A percentile compares a stretch with the other conserved stretches of the same genome.
Conservation (phyloP, 345 rosid genomes). For the Rhizophora mangle region DNA sequence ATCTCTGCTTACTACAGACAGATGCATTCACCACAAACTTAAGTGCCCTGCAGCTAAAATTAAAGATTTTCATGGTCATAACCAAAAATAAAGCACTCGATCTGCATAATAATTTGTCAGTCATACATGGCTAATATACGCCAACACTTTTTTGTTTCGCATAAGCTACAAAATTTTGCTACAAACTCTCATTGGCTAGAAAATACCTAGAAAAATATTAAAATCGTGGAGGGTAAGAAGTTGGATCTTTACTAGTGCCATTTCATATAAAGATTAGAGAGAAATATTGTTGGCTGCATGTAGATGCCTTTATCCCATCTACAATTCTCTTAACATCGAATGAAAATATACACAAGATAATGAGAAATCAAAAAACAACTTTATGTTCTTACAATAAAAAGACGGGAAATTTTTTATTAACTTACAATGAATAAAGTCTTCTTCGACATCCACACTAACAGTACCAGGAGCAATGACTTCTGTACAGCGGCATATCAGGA, state of each 20-base stretch:
- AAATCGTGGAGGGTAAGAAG: background rate
- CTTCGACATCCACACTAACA: slow-evolving; percentile 80
- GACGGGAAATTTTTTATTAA: background rate
- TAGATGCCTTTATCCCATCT: slow-evolving; percentile 60
- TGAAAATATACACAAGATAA: slow-evolving; percentile 27
- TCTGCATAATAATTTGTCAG: too few species aligned
- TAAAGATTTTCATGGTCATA: too few species aligned
- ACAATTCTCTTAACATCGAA: slow-evolving; percentile 51
- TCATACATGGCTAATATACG: too few species aligned
- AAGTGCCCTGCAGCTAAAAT: background rate
- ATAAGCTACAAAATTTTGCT: too few species aligned
- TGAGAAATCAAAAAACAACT: background rate
- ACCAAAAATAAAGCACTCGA: too few species aligned
- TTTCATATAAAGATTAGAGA: slow-evolving; percentile 74
- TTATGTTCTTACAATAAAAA: background rate
- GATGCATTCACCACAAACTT: slow-evolving; percentile 93
- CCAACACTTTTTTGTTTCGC: too few species aligned
- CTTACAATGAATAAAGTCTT: slow-evolving; percentile 73
- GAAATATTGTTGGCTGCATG: slow-evolving; percentile 38
- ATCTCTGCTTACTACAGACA: slow-evolving; percentile 87
- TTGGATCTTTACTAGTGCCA: slow-evolving; percentile 48
- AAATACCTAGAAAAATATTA: too few species aligned
- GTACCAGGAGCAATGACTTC: slow-evolving; percentile 93
- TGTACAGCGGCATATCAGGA: slow-evolving; percentile 50
- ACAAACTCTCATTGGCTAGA: too few species aligned